phyloP scores from a whole-genome alignment of 768 basidiomycete species.

The Rhodosporidiobolus odoratus region DNA sequence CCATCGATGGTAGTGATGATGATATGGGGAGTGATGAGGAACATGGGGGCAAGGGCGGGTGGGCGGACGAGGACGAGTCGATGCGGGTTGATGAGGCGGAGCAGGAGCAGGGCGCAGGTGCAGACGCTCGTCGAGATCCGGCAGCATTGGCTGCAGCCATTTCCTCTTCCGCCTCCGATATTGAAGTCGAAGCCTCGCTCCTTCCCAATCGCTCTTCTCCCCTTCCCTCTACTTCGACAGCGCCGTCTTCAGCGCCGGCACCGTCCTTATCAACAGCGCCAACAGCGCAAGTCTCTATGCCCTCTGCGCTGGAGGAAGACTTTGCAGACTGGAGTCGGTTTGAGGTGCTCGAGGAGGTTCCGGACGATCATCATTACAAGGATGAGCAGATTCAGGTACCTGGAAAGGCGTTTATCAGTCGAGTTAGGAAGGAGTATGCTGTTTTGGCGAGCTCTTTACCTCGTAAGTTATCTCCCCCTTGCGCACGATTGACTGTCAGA shows the following conservation, averaged over 20 bases:
- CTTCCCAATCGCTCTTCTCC: not conserved
- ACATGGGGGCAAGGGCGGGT: not conserved
- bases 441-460: slow-evolving; percentile 73
- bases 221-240: not conserved
- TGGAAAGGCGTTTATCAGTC: slow-evolving; percentile 65
- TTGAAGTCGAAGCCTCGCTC: slow-evolving; percentile 10
- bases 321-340: slow-evolving; percentile 72
- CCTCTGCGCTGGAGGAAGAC: slow-evolving; percentile 44
- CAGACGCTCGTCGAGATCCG: not conserved
- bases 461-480: slow-evolving; percentile 52
- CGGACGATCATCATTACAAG: slow-evolving; percentile 76
- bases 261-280: not conserved
- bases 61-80: slow-evolving; percentile 20
- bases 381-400: slow-evolving; percentile 57
- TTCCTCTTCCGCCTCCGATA: not conserved
- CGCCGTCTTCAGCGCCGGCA: not conserved
- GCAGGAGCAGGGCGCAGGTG: not conserved
- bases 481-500: too few species aligned
- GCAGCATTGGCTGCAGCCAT: not conserved
- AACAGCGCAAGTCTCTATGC: slow-evolving; percentile 21
- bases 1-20: slow-evolving; percentile 6
- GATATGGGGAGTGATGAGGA: not conserved
- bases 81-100: not conserved
- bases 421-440: slow-evolving; percentile 77
- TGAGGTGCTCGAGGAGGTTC: slow-evolving; percentile 57